These are phyloP conservation scores for Aspergillus sojae DNA, from an alignment of 2,329 filamentous ascomycete genomes.

Conservation along the genomic window DNA sequence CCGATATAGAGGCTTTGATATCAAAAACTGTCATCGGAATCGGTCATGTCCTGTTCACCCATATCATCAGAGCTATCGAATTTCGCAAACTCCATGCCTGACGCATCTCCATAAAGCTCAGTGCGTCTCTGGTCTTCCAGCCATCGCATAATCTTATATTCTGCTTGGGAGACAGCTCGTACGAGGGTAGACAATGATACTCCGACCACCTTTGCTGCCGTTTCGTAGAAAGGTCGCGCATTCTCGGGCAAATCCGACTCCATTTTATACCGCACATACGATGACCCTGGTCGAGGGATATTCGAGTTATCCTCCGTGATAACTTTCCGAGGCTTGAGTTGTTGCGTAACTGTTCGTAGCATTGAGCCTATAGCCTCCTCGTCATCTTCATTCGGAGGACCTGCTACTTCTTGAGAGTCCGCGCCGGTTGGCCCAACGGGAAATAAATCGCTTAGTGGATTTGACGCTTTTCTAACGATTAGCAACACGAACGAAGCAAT, in stretches of 20 bases:
- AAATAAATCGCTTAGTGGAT: conserved; percentile 47
- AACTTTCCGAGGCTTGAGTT: conserved; percentile 42
- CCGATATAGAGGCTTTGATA: background rate
- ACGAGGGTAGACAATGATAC: conserved; percentile 55
- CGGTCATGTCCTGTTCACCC: conserved; percentile 10
- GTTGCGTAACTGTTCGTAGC: conserved; percentile 47
- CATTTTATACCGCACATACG: conserved; percentile 53
- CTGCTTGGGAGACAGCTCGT: conserved; percentile 53
- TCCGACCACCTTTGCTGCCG: conserved; percentile 54
- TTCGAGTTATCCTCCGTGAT: conserved; percentile 40
- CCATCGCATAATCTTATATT: conserved; percentile 48
- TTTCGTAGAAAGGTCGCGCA: conserved; percentile 54
- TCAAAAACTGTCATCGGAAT: conserved; percentile 3
- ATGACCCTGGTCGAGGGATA: conserved; percentile 51
- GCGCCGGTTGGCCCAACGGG: conserved; percentile 33
- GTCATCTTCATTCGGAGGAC: conserved; percentile 20
- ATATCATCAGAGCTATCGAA: conserved; percentile 22
- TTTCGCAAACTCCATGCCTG: conserved; percentile 19
- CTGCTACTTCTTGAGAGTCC: conserved; percentile 7
- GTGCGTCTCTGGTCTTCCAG: conserved; percentile 38
- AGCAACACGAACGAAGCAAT: background rate
- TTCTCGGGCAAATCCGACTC: conserved; percentile 50
- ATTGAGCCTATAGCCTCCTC: conserved; percentile 38
- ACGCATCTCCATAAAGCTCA: conserved; percentile 27
- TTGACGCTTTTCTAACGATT: conserved; percentile 19